A percentile compares a stretch with the other conserved stretches of the same genome.
These are phyloP conservation scores for Pyrenopolyporus hunteri DNA, from an alignment of 495 filamentous ascomycete genomes.

Conservation along the genomic window DNA sequence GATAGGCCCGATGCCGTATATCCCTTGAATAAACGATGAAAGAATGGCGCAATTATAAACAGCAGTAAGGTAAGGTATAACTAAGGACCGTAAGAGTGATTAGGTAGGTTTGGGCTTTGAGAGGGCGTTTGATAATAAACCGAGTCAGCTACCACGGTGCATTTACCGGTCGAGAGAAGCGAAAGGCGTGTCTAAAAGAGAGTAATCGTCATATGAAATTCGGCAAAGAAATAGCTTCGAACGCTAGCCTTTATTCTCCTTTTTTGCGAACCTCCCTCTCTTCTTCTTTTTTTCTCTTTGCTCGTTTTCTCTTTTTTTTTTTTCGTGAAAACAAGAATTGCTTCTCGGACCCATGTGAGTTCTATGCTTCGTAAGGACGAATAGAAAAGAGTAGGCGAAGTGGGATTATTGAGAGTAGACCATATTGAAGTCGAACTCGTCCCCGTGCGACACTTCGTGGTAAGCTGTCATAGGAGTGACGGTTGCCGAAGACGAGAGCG, in stretches of 20 bases:
- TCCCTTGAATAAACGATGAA: too few species aligned
- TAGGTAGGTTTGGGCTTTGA: neutral
- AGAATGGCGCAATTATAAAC: too few species aligned
- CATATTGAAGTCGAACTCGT: slow-evolving; percentile 36
- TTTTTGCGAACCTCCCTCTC: neutral
- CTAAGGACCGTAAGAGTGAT: too few species aligned
- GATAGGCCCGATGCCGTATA: too few species aligned
- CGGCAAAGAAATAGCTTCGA: neutral
- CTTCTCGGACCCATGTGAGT: too few species aligned
- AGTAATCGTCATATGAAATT: slow-evolving; percentile 2
- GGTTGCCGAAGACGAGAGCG: slow-evolving; percentile 49
- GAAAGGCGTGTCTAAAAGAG: neutral
- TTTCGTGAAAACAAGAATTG: too few species aligned
- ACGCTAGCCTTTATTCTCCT: neutral
- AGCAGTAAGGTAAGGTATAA: too few species aligned
- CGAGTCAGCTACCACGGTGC: neutral
- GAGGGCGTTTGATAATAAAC: neutral
- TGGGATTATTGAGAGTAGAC: slow-evolving; percentile 32
- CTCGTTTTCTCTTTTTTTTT: too few species aligned
- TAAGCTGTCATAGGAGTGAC: slow-evolving; percentile 46
- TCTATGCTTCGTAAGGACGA: too few species aligned
- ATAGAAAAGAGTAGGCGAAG: too few species aligned
- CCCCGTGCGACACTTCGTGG: slow-evolving; percentile 31
- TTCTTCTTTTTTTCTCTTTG: slow-evolving; percentile 3
- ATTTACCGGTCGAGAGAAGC: slow-evolving; percentile 3